Percentiles rank a stretch among this genome's conserved stretches.
Conservation (phyloP, 2,329 filamentous ascomycete species). For the Sordariomycetes sp. region DNA sequence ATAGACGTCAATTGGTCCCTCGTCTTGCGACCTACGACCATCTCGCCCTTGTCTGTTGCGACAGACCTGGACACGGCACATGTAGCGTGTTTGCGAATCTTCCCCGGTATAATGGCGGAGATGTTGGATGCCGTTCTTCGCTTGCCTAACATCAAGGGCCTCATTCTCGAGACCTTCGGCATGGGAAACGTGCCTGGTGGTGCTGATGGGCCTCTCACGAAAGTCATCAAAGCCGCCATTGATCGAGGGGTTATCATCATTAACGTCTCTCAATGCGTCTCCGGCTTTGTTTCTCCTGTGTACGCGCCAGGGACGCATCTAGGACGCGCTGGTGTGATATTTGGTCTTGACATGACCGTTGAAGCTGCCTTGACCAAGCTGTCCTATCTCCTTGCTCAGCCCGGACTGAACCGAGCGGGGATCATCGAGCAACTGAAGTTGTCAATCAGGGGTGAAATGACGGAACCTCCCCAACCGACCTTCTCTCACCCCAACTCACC, state of each 20-base stretch:
- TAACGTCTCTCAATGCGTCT: conserved; percentile 84
- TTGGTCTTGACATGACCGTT: conserved; percentile 80
- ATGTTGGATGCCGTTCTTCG: conserved; percentile 82
- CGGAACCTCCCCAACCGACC: conserved; percentile 60
- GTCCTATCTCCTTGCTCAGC: conserved; percentile 69
- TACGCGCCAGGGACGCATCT: conserved; percentile 71
- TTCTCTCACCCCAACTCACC: conserved; percentile 65
- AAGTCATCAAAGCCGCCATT: conserved; percentile 69
- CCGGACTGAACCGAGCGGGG: conserved; percentile 53
- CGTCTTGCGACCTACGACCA: conserved; percentile 63
- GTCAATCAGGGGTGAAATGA: conserved; percentile 78
- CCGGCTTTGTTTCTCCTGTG: conserved; percentile 67
- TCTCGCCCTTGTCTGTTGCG: conserved; percentile 66
- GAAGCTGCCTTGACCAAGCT: conserved; percentile 89
- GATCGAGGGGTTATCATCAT: conserved; percentile 76
- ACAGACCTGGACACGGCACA: conserved; percentile 76
- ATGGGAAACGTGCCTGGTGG: conserved; percentile 86
- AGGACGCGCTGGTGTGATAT: conserved; percentile 76
- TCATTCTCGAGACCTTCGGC: conserved; percentile 87
- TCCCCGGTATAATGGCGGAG: conserved; percentile 86
- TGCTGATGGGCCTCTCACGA: conserved; percentile 68
- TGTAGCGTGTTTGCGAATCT: conserved; percentile 81
- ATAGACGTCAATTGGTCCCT: conserved; percentile 75
- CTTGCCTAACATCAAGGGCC: conserved; percentile 66
- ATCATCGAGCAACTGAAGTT: conserved; percentile 63